These are phyloP conservation scores for Gossypium herbaceum DNA, from an alignment of 345 rosid species.

Conservation along the genomic window DNA sequence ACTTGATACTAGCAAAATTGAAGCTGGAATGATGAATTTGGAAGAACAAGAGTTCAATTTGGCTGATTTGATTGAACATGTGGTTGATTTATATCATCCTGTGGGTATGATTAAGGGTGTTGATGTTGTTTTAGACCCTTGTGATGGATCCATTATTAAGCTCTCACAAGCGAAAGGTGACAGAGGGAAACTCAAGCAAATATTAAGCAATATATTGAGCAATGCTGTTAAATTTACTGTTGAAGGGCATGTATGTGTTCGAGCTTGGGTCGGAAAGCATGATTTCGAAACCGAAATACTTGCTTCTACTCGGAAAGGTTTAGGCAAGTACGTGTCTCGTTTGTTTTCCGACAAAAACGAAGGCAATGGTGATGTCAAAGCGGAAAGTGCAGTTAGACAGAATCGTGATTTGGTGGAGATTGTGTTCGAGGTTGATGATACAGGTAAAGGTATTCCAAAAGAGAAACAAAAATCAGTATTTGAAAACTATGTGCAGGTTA, in stretches of 20 bases:
- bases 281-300: slow-evolving; percentile 27
- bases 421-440: slow-evolving; percentile 74
- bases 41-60: slow-evolving; percentile 64
- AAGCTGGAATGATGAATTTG: slow-evolving; percentile 70
- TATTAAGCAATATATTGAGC: slow-evolving; percentile 56
- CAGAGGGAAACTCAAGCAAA: slow-evolving; percentile 52
- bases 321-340: slow-evolving; percentile 21
- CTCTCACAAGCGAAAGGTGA: slow-evolving; percentile 52
- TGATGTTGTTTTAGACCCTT: slow-evolving; percentile 60
- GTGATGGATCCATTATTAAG: slow-evolving; percentile 47
- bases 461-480: slow-evolving; percentile 56
- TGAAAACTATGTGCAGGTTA: slow-evolving; percentile 76
- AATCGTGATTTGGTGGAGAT: slow-evolving; percentile 38
- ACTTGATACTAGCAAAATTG: slow-evolving; percentile 78
- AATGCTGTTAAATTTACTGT: slow-evolving; percentile 79
- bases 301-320: slow-evolving; percentile 22
- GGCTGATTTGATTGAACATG: slow-evolving; percentile 51
- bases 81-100: slow-evolving; percentile 51
- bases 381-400: slow-evolving; percentile 18
- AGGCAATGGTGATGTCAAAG: slow-evolving; percentile 21
- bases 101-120: slow-evolving; percentile 57
- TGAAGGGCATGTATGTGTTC: slow-evolving; percentile 51
- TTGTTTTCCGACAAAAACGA: slow-evolving; percentile 26
- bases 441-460: slow-evolving; percentile 74
- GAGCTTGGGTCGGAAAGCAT: slow-evolving; percentile 55